These are phyloP conservation scores for Aurifilum marmelostoma DNA, from an alignment of 2,329 filamentous ascomycete genomes.

Conservation along the genomic window DNA sequence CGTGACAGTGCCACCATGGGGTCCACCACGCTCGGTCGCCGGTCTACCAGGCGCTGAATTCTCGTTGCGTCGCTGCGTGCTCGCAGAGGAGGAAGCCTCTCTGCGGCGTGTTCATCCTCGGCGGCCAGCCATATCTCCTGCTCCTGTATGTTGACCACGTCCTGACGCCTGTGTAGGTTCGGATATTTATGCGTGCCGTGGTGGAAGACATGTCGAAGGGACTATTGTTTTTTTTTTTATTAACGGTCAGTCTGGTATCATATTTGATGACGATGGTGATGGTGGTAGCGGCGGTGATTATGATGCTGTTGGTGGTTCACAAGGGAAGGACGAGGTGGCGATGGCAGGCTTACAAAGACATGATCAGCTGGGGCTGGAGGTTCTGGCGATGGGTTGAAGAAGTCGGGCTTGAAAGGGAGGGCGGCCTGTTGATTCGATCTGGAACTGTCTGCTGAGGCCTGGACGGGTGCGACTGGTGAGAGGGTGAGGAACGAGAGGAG, in stretches of 20 bases:
- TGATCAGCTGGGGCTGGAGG: constrained; percentile 56
- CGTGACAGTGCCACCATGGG: constrained; percentile 75
- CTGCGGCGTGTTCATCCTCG: constrained; percentile 58
- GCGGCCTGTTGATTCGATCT: constrained; percentile 45
- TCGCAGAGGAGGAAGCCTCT: constrained; percentile 56
- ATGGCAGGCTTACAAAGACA: constrained; percentile 49
- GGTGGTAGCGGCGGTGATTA: neutral
- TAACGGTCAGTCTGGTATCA: constrained; percentile 6
- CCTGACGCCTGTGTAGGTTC: constrained; percentile 73
- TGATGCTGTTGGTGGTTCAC: constrained; percentile 7
- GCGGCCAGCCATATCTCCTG: constrained; percentile 62
- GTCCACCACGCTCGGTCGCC: constrained; percentile 76
- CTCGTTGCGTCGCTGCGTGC: constrained; percentile 66
- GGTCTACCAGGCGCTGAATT: constrained; percentile 82
- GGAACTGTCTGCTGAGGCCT: constrained; percentile 36
- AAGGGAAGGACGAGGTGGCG: neutral
- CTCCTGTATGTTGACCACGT: constrained; percentile 64
- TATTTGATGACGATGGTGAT: neutral
- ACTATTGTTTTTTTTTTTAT: constrained; percentile 42
- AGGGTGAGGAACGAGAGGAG: constrained; percentile 70
- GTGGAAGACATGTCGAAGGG: constrained; percentile 87
- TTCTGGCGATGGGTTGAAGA: constrained; percentile 44
- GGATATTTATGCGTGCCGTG: constrained; percentile 84
- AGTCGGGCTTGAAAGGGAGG: constrained; percentile 46
- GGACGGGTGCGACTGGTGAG: constrained; percentile 45